phyloP scores from a whole-genome alignment of 2,329 filamentous ascomycete genomes.

The Colletotrichum abscissum region DNA sequence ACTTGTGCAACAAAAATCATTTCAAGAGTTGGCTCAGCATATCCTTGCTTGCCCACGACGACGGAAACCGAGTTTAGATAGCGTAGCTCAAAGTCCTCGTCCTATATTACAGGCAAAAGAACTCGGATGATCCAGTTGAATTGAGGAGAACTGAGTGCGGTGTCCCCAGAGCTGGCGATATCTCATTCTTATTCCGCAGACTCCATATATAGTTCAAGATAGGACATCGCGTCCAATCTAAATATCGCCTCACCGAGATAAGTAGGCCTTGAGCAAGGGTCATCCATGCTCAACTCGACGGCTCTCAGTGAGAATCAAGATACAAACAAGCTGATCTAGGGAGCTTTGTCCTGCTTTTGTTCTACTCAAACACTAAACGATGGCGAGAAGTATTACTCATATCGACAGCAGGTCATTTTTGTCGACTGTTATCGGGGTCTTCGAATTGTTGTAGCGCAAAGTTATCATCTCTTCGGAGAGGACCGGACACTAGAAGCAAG shows the following conservation, averaged over 20 bases:
- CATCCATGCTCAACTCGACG: neutral
- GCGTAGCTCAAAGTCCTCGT: too few species aligned
- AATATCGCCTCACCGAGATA: too few species aligned
- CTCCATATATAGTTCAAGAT: too few species aligned
- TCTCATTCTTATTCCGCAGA: too few species aligned
- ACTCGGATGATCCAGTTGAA: neutral
- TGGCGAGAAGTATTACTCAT: neutral
- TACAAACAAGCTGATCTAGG: neutral
- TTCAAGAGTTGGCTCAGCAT: slow-evolving; percentile 38
- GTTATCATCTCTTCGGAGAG: neutral
- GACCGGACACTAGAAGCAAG: slow-evolving; percentile 1
- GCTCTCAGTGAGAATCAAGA: neutral
- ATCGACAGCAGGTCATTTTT: neutral
- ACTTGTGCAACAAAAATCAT: slow-evolving; percentile 37
- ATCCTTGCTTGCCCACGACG: slow-evolving; percentile 38
- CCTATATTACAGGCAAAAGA: too few species aligned
- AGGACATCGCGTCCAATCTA: neutral
- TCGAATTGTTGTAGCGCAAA: neutral
- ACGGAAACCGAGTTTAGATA: neutral
- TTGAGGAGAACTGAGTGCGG: too few species aligned
- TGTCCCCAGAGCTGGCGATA: too few species aligned
- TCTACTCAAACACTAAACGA: neutral
- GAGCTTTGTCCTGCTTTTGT: neutral
- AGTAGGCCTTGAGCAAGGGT: neutral
- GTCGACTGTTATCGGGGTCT: neutral